Base-by-base conservation (phyloP, 371 early-diverging fungal genomes). In the Mortierella sp. region DNA sequence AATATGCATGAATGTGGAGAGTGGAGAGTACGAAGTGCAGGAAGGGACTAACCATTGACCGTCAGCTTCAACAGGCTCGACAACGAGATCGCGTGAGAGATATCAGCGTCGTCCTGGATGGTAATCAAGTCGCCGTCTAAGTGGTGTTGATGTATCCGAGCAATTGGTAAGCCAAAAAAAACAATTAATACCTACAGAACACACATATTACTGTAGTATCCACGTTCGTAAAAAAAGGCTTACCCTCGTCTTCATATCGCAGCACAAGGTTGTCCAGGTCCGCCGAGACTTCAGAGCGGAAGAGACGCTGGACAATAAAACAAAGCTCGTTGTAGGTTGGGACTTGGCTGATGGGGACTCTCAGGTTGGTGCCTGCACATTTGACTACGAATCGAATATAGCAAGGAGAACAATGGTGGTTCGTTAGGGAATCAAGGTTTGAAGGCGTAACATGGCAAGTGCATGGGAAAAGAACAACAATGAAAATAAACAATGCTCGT, bases 271-370 rank as follows among this genome's bases (percentile, higher is more conserved):
- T 85, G 34, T 91, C 89, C 24, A 85, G 72, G 61, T 89, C 74
- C 13, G 71, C 65, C 3, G 89, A 87, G 1, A 91, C 74, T 24
- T 86, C 73, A 6, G 80, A 55, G 37, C 87, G 87, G 64, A 88
- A 91, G 64, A 91, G 82, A 11, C 91, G 86, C 61, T 86, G 86
- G 83, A 89, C 88, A 81, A 91, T 91, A 43, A 91, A 78, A 71
- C 90, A 91, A 4, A 91, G 79, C 58, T 91, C 91, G 74, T 91
- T 89, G 79, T 85, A 89, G 11, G 89, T 89, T 5, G 91, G 91
- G 13, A 85, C 87, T 75, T 89, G 89, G 43, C 86, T 88, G 61
- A 91, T 89, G 22, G 90, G 86, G 31, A 91, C 86, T 44, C 90
- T 87, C 31, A 78, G 70, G 48, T 82, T 82, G 63, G 83, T 78